Evolutionary conservation across 2,329 filamentous ascomycete species (phyloP), one percentile per base, ranked within the genome.

Genomic region (Lasiodiplodia sp.): DNA sequence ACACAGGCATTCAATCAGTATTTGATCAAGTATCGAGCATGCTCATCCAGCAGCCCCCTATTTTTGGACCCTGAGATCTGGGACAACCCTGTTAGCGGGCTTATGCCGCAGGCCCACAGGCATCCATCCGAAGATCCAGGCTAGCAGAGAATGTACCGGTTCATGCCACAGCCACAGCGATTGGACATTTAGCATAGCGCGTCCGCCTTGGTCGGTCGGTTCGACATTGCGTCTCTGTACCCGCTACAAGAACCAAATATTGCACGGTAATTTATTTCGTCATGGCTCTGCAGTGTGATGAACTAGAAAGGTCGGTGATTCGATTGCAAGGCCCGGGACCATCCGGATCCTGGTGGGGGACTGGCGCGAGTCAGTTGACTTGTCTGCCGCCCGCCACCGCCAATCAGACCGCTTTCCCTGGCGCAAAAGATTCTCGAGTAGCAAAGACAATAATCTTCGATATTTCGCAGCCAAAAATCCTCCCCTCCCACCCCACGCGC

Each of bases 361-460:
- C n/a, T 47, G 8, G 8, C 55, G 40, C 55, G 65, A 67, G 65
- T 67, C 65, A 60, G 7, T 47, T 11, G 14, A 12, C 18, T 3
- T 44, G 47, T 51, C 47, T 64, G 60, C 44, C 40, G 10, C n/a
- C 56, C 18, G 44, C 47, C 56, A 68, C 66, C 66, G 66, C 66
- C 66, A 25, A 14, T n/a, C 21, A 4, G 34, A 34, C 56, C 66
- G 56, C 66, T 60, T 67, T 21, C 12, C 21, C 65, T 51, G 21
- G 55, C 65, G 40, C 64, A 25, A 44, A 60, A 60, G 51, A 44
- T 63, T 68, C 62, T 47, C 10, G n/a, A 21, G 18, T n/a, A 18
- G 44, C 44, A 47, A 21, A 37, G 23, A 53, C 63, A 55, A 68
- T 62, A 63, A 49, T 68, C 34, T 57, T 62, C 34, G 21, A 37